Evolutionary conservation across 2,329 filamentous ascomycete species (phyloP), one percentile per base, ranked within the genome.

Genomic region (Fusarium sp.): DNA sequence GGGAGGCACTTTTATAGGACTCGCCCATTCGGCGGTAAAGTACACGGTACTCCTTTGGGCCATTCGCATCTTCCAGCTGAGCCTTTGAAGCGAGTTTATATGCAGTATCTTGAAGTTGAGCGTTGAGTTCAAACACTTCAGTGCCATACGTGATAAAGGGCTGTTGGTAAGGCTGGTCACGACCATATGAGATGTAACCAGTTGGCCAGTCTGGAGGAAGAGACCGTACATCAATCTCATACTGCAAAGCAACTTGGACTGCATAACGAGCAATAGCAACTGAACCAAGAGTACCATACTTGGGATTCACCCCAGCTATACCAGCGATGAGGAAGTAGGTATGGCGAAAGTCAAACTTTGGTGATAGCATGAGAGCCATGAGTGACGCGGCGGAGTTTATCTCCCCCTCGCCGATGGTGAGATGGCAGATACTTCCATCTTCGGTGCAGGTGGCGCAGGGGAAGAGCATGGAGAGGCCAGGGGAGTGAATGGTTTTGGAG

Each of bases 241-340:
- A 93, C 79, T 94, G 92, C 58, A 94, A 83, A 0, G 90, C 92
- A 5, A 94, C 91, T 77, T 94, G 93, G 9, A 94, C 86, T 1
- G 91, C 88, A 76, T 90, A 95, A 27, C 88, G 87, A 41, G 90
- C 87, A 59, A 95, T 88, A 2, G 91, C 90, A 1, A 93, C 91
- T 44, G 87, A 87, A 47, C 88, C 89, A 8, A 92, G 84, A 0
- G 92, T 93, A 27, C 86, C 89, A 31, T 89, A 81, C 68, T 90
- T 88, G 1, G 92, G 93, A 79, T 89, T 94, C 46, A 93, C 85
- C n/a, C 93, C 92, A 4, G 90, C 92, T 69, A 95, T 94, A 5
- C 92, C 93, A 2, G 87, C 89, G 35, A 93, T 80, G 63, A 94
- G 80, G 80, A 94, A 93, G 81, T 94, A 94, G 2, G 92, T 92